Evolutionary conservation across 768 basidiomycete genomes (phyloP).

Genomic region (Boletus sp.): DNA sequence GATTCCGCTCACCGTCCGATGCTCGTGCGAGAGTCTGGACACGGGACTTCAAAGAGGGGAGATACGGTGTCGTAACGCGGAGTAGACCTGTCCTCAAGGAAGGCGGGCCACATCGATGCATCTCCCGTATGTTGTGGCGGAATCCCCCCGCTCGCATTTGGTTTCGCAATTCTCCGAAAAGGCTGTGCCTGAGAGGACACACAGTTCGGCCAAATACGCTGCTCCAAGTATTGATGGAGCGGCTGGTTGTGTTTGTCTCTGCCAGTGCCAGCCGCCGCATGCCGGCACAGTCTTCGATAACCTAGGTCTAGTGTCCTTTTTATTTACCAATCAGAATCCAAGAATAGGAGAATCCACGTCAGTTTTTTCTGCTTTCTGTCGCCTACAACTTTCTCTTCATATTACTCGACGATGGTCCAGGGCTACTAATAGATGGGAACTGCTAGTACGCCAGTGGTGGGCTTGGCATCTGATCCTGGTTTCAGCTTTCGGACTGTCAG

Average conservation of each 20-base stretch:
- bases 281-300: background rate
- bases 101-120: background rate
- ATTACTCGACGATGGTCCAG: background rate
- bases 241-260: conserved; percentile 11
- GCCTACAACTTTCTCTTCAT: background rate
- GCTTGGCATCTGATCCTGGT: too few relatives aligned
- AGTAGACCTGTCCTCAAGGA: background rate
- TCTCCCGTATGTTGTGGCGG: background rate
- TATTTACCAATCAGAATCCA: background rate
- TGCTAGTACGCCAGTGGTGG: too few relatives aligned
- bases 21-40: background rate
- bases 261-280: conserved; percentile 11
- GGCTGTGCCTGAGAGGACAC: background rate
- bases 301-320: background rate
- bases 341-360: background rate
- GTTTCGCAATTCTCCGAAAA: background rate
- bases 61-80: background rate
- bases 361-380: background rate
- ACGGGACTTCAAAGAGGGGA: background rate
- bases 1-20: background rate
- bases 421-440: background rate
- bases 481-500: too few relatives aligned
- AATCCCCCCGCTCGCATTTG: background rate
- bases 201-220: background rate
- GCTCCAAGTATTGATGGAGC: background rate